Percentiles rank a stretch among this genome's conserved stretches.
Evolutionary conservation across 2,329 filamentous ascomycete genomes (phyloP).

Genomic region (Reticulascus tulasneorum): DNA sequence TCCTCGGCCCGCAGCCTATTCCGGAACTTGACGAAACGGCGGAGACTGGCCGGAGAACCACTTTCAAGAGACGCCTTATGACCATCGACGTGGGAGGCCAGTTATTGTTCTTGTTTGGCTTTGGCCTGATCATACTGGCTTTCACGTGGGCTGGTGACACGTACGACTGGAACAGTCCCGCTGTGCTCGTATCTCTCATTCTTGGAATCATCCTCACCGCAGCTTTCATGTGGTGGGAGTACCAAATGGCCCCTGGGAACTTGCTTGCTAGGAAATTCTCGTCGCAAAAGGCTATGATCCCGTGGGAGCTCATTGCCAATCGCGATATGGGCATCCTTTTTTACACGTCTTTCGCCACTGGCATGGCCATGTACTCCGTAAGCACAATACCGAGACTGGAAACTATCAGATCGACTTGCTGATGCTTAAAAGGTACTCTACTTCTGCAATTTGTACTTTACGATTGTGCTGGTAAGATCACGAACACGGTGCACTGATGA

Average conservation of each 20-base stretch:
- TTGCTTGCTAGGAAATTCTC: conserved; percentile 44
- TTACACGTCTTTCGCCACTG: conserved; percentile 56
- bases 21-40: conserved; percentile 39
- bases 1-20: conserved; percentile 49
- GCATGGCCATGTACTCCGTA: conserved; percentile 44
- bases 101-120: conserved; percentile 50
- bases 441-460: conserved; percentile 66
- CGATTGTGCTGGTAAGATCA: conserved; percentile 44
- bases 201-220: conserved; percentile 37
- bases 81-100: conserved; percentile 55
- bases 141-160: conserved; percentile 53
- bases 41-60: conserved; percentile 24
- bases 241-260: conserved; percentile 47
- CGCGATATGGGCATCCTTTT: conserved; percentile 60
- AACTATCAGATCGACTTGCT: conserved; percentile 28
- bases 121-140: conserved; percentile 50
- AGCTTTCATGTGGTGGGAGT: conserved; percentile 47
- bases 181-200: conserved; percentile 46
- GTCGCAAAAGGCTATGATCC: conserved; percentile 59
- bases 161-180: conserved; percentile 46
- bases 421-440: conserved; percentile 51
- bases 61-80: conserved; percentile 42
- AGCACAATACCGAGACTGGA: no score
- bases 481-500: not conserved
- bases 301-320: conserved; percentile 52